phyloP scores from a whole-genome alignment of 2,329 filamentous ascomycete species.

The Neonectria neomacrospora region DNA sequence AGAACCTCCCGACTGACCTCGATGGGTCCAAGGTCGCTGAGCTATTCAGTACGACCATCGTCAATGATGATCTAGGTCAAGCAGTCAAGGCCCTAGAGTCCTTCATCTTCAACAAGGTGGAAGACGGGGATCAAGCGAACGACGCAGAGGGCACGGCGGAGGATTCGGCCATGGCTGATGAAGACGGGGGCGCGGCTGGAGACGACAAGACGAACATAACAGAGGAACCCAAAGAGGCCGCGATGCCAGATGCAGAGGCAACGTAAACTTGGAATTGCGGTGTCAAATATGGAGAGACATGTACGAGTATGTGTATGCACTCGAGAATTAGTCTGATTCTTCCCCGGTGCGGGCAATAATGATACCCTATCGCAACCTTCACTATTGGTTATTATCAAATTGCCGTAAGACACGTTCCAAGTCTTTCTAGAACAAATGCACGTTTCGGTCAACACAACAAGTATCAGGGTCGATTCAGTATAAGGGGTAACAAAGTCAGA shows the following conservation, averaged over 20 bases:
- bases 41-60: slow-evolving; percentile 44
- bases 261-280: not conserved
- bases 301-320: slow-evolving; percentile 15
- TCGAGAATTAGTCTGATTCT: slow-evolving; percentile 20
- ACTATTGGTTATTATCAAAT: not conserved
- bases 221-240: slow-evolving; percentile 29
- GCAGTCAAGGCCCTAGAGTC: slow-evolving; percentile 39
- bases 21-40: slow-evolving; percentile 43
- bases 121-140: slow-evolving; percentile 17
- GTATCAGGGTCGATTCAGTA: not conserved
- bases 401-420: not conserved
- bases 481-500: slow-evolving; percentile 16
- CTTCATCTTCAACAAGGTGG: slow-evolving; percentile 44
- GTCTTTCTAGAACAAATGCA: not conserved
- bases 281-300: not conserved
- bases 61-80: slow-evolving; percentile 42
- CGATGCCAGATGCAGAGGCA: slow-evolving; percentile 34
- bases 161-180: slow-evolving; percentile 39
- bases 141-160: slow-evolving; percentile 27
- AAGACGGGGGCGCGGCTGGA: slow-evolving; percentile 19
- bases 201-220: not conserved
- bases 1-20: slow-evolving; percentile 36
- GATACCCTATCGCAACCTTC: slow-evolving; percentile 31
- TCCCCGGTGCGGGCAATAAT: slow-evolving; percentile 26
- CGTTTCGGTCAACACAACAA: not conserved